These are phyloP conservation scores for Coccinonectria pachysandricola DNA, from an alignment of 2,329 filamentous ascomycete genomes.

Conservation along the genomic window DNA sequence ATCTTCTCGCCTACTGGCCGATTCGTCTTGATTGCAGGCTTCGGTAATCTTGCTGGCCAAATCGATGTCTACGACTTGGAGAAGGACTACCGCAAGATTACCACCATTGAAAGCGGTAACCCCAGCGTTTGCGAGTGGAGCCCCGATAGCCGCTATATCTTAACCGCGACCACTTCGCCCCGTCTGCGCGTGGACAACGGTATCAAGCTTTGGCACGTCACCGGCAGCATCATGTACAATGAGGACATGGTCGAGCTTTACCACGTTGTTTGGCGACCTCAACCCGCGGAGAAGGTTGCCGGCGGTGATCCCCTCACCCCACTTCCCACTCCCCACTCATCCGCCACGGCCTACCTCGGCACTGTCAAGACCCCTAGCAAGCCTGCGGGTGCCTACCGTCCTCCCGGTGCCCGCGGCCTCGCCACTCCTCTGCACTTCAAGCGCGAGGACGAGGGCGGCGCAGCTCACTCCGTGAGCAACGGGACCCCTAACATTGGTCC, in stretches of 20 bases:
- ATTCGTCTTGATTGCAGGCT: slow-evolving; percentile 88
- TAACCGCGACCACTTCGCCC: slow-evolving; percentile 96
- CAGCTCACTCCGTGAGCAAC: slow-evolving; percentile 72
- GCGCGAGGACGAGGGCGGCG: slow-evolving; percentile 92
- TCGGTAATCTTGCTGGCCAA: slow-evolving; percentile 93
- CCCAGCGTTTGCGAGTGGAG: slow-evolving; percentile 96
- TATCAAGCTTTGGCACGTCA: slow-evolving; percentile 87
- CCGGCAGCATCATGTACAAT: slow-evolving; percentile 83
- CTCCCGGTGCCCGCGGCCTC: slow-evolving; percentile 82
- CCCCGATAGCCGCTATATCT: slow-evolving; percentile 86
- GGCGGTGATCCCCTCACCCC: slow-evolving; percentile 62
- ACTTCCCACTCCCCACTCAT: slow-evolving; percentile 69
- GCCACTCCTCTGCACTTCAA: slow-evolving; percentile 90
- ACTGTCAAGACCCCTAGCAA: slow-evolving; percentile 92
- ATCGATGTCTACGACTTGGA: slow-evolving; percentile 96
- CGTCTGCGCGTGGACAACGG: slow-evolving; percentile 94
- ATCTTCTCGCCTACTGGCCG: slow-evolving; percentile 87
- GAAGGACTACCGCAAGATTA: slow-evolving; percentile 86
- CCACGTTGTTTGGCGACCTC: slow-evolving; percentile 79
- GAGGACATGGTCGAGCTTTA: slow-evolving; percentile 94
- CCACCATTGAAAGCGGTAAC: slow-evolving; percentile 90
- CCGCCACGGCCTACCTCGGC: slow-evolving; percentile 70
- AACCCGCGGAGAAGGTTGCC: slow-evolving; percentile 47
- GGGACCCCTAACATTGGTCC: slow-evolving; percentile 58
- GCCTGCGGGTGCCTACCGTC: slow-evolving; percentile 91